These are phyloP conservation scores for Botryotinia convoluta DNA, from an alignment of 2,329 filamentous ascomycete genomes.

Conservation along the genomic window DNA sequence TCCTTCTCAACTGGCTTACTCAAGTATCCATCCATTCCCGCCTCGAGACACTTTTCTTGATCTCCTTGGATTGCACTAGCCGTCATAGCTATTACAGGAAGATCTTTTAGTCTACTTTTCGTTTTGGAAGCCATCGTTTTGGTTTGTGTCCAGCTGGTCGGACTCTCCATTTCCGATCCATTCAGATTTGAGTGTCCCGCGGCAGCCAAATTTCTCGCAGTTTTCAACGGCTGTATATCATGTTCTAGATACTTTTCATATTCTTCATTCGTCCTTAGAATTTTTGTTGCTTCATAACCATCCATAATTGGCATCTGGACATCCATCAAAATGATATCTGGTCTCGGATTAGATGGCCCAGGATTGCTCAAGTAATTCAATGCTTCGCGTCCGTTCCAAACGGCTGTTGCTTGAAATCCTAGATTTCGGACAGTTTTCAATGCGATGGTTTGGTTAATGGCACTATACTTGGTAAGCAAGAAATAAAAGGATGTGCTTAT, in stretches of 20 bases:
- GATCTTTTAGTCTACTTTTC: constrained; percentile 36
- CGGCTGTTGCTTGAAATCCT: constrained; percentile 30
- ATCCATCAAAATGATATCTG: constrained; percentile 42
- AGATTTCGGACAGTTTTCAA: constrained; percentile 31
- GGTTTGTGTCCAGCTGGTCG: neutral
- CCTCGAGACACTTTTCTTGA: constrained; percentile 48
- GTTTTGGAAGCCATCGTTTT: constrained; percentile 15
- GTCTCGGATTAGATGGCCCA: constrained; percentile 24
- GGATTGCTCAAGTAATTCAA: constrained; percentile 29
- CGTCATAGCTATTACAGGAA: constrained; percentile 51
- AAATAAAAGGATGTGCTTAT: neutral
- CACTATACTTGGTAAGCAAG: constrained; percentile 21
- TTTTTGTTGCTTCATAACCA: constrained; percentile 47
- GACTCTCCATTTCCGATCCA: constrained; percentile 24
- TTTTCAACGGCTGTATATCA: constrained; percentile 4
- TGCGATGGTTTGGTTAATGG: constrained; percentile 34
- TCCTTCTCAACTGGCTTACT: constrained; percentile 47
- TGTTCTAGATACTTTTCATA: constrained; percentile 5
- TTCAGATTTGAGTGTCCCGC: neutral
- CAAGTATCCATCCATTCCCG: constrained; percentile 52
- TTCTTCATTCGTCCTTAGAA: constrained; percentile 41
- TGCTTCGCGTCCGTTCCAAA: constrained; percentile 34
- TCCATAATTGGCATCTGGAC: constrained; percentile 56
- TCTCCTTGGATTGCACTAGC: constrained; percentile 50
- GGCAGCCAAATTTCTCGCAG: constrained; percentile 37